Evolutionary conservation across 129 eudicot genomes (phyloP).

Genomic region (Oenanthe sinensis): DNA sequence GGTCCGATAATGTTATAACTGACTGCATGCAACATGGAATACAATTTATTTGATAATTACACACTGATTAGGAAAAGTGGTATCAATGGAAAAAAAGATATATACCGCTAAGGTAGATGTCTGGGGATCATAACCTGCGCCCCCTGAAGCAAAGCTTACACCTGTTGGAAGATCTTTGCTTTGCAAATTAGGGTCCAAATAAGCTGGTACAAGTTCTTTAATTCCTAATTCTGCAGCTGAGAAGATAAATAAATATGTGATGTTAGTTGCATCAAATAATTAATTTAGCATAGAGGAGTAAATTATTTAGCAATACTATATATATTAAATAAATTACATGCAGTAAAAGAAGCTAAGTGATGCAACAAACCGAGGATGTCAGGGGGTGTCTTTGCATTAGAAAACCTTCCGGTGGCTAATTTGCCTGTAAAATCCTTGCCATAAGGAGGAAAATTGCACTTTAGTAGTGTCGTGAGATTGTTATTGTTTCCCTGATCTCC

Average conservation of each 20-base stretch:
- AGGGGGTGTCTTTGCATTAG: constrained; percentile 50
- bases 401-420: constrained; percentile 59
- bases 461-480: constrained; percentile 24
- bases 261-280: neutral
- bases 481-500: constrained; percentile 73
- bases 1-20: constrained; percentile 25
- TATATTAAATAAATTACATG: too few species aligned
- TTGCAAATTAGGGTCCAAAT: constrained; percentile 26
- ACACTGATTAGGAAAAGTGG: neutral
- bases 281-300: neutral
- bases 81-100: neutral
- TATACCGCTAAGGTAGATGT: constrained; percentile 37
- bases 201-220: constrained; percentile 43
- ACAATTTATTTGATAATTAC: neutral
- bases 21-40: constrained; percentile 10
- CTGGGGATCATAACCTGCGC: constrained; percentile 45
- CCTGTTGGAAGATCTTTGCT: constrained; percentile 34
- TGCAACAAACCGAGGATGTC: constrained; percentile 45
- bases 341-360: neutral
- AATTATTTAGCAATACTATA: too few species aligned
- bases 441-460: constrained; percentile 49
- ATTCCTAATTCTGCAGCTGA: constrained; percentile 46
- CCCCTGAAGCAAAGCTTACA: constrained; percentile 74
- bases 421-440: constrained; percentile 48
- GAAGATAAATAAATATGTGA: neutral